Evolutionary conservation across 2,329 filamentous ascomycete genomes (phyloP), one percentile per base, ranked within the genome.

Genomic region (Colletotrichum brevisporum): DNA sequence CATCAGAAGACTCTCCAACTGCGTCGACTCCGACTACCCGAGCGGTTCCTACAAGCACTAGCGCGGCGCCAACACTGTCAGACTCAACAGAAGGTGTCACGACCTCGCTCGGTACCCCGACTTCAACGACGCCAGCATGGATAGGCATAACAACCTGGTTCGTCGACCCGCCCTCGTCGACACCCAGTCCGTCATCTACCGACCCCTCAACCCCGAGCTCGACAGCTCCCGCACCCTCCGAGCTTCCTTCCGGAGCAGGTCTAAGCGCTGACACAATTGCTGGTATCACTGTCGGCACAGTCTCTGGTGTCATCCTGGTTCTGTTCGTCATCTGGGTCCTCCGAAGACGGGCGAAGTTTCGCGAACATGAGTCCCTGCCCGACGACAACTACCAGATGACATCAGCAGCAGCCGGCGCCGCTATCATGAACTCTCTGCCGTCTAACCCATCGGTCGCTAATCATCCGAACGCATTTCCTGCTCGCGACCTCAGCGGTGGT

Each of bases 211-310:
- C 71, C 5, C 57, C 67, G 13, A 12, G 21, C 2, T 54, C 64
- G 6, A 48, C 61, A 15, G 53, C 67, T 21, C 47, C 27, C 18
- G 57, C 39, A n/a, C 52, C 53, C 8, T 18, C 69, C 16, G 51
- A 10, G n/a, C 57, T 51, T 21, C 69, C 39, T 16, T 56, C 52
- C 6, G 54, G 36, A 18, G 41, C 69, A 4, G 47, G 54, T 27
- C 72, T 78, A 21, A 67, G 59, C 39, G 66, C 75, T 6, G 75
- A 73, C 31, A 74, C 77, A 63, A 76, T 79, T 31, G 75, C 76
- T 2, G 76, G 74, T 50, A 70, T 80, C 27, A 71, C 71, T 2
- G 26, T 77, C 8, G 77, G 77, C 50, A 60, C 71, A 13, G 62
- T 77, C 27, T 61, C 74, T 9, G 70, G 72, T 48, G 21, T 77